Evolutionary conservation across 768 basidiomycete species (phyloP).

Genomic region (Rhodocollybia butyracea): DNA sequence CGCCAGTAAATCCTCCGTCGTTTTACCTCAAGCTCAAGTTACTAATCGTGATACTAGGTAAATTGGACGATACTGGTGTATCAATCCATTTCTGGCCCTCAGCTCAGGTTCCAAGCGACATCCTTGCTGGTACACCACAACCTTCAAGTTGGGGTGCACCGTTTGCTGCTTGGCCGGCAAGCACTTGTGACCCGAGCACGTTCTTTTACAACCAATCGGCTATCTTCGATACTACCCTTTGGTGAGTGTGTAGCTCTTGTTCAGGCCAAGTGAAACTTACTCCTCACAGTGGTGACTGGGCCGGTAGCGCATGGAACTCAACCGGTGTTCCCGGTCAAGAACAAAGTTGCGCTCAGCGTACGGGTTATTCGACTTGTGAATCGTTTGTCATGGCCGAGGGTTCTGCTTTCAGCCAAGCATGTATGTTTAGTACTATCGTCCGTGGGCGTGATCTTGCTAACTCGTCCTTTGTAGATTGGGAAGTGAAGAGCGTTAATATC

Average conservation of each 20-base stretch:
- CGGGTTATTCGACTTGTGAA: slow-evolving; percentile 78
- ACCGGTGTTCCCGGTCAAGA: slow-evolving; percentile 82
- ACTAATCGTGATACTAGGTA: slow-evolving; percentile 40
- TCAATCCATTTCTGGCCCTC: slow-evolving; percentile 82
- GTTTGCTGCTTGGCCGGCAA: slow-evolving; percentile 76
- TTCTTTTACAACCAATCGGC: slow-evolving; percentile 76
- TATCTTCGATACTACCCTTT: slow-evolving; percentile 86
- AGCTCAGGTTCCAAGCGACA: slow-evolving; percentile 70
- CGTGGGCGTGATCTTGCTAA: slow-evolving; percentile 5
- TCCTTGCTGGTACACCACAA: slow-evolving; percentile 66
- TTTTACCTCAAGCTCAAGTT: neutral
- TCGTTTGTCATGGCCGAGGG: slow-evolving; percentile 76
- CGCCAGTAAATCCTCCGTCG: slow-evolving; percentile 58
- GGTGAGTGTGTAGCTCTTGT: slow-evolving; percentile 39
- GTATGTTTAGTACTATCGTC: slow-evolving; percentile 45
- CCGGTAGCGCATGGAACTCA: slow-evolving; percentile 69
- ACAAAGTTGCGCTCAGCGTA: slow-evolving; percentile 79
- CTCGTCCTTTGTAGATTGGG: slow-evolving; percentile 60
- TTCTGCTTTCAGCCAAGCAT: slow-evolving; percentile 68
- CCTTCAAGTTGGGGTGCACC: slow-evolving; percentile 75
- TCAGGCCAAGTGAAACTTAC: slow-evolving; percentile 11
- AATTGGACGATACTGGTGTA: slow-evolving; percentile 76
- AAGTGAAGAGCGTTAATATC: slow-evolving; percentile 71
- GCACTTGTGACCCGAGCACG: slow-evolving; percentile 68
- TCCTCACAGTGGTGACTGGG: slow-evolving; percentile 78